phyloP scores from a whole-genome alignment of 2,329 filamentous ascomycete genomes.

The Aspergillus calidoustus region DNA sequence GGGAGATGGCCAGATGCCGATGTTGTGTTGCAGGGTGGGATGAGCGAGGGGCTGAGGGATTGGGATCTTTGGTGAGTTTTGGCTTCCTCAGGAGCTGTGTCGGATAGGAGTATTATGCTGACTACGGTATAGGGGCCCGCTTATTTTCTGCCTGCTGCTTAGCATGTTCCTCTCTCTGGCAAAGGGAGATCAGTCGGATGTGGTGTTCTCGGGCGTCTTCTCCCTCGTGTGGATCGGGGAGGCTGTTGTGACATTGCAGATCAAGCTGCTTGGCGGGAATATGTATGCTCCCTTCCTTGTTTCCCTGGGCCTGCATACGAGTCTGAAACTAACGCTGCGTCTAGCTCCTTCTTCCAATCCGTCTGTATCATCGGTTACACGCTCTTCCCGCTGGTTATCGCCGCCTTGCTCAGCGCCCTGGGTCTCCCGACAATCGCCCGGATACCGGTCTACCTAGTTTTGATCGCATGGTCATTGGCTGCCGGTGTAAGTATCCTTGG shows the following conservation, averaged over 20 bases:
- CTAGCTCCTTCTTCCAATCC: constrained; percentile 94
- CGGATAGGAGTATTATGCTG: constrained; percentile 2
- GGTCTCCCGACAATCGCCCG: constrained; percentile 77
- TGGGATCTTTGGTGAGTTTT: constrained; percentile 84
- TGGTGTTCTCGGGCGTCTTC: constrained; percentile 95
- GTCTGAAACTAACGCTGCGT: constrained; percentile 26
- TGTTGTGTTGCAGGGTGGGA: constrained; percentile 67
- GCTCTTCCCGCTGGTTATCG: constrained; percentile 93
- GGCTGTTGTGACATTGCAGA: constrained; percentile 95
- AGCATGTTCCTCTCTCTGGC: constrained; percentile 88
- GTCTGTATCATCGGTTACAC: constrained; percentile 99
- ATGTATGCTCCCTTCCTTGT: constrained; percentile 70
- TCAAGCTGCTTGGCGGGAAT: constrained; percentile 92
- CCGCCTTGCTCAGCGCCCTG: constrained; percentile 83
- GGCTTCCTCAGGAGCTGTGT: not conserved
- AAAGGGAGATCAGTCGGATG: constrained; percentile 76
- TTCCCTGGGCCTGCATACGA: not conserved
- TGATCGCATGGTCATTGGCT: constrained; percentile 90
- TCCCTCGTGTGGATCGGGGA: constrained; percentile 96
- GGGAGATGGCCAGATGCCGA: constrained; percentile 72
- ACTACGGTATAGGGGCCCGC: constrained; percentile 67
- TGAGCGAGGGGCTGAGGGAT: constrained; percentile 89
- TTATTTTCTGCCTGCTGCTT: constrained; percentile 90
- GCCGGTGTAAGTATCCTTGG: constrained; percentile 95
- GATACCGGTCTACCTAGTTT: constrained; percentile 86